Conservation (phyloP, 345 rosid genomes). For the Iberis pinnata region DNA sequence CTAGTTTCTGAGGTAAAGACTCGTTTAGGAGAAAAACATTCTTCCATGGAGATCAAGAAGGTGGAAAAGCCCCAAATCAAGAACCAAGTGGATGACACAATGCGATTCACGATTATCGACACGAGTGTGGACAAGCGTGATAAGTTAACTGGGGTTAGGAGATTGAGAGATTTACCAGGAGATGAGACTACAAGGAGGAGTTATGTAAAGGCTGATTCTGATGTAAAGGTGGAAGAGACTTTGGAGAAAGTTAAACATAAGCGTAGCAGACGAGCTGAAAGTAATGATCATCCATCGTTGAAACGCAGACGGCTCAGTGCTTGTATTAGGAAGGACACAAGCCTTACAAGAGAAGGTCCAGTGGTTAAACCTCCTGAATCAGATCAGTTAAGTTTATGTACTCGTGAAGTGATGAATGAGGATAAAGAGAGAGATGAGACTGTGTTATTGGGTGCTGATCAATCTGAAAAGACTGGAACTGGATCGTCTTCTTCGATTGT, state of each 20-base stretch:
- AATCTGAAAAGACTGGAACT: conserved; percentile 21
- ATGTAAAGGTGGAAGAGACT: conserved; percentile 21
- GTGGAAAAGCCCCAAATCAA: conserved; percentile 25
- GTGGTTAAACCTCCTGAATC: conserved; percentile 27
- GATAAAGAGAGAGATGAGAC: conserved; percentile 26
- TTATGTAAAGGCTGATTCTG: conserved; percentile 18
- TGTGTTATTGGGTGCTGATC: conserved; percentile 20
- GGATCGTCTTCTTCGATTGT: conserved; percentile 27
- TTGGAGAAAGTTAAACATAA: conserved; percentile 35
- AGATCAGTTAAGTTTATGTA: conserved; percentile 24
- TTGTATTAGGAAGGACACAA: conserved; percentile 39
- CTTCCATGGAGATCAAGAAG: conserved; percentile 18
- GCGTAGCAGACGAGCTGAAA: conserved; percentile 37
- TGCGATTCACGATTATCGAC: conserved; percentile 48
- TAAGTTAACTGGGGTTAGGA: conserved; percentile 32
- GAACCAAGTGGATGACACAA: conserved; percentile 25
- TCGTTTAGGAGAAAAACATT: conserved; percentile 21
- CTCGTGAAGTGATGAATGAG: conserved; percentile 16
- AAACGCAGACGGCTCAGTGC: conserved; percentile 51
- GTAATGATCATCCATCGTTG: conserved; percentile 28
- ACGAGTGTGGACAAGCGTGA: conserved; percentile 44
- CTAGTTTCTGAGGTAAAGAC: conserved; percentile 28
- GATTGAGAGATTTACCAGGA: conserved; percentile 38
- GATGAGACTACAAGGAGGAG: conserved; percentile 11
- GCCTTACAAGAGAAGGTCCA: conserved; percentile 24